These are phyloP conservation scores for Monosporascus sp. DNA, from an alignment of 2,329 filamentous ascomycete species.

Conservation along the genomic window DNA sequence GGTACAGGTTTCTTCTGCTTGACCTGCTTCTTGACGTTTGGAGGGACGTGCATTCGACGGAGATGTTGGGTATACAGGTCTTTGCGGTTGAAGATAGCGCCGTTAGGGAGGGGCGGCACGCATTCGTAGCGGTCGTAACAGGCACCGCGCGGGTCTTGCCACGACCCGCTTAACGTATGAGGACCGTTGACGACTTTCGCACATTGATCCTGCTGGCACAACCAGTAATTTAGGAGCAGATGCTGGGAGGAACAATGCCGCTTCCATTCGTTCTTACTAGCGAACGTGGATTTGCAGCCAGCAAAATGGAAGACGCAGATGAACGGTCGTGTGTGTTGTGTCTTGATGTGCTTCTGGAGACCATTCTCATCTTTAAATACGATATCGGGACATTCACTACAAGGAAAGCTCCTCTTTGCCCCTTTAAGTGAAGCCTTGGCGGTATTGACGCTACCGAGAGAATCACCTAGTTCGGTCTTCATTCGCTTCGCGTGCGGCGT, in stretches of 20 bases:
- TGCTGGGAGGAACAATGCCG: constrained; percentile 80
- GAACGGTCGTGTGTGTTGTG: constrained; percentile 58
- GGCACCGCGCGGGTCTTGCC: constrained; percentile 15
- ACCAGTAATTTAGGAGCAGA: constrained; percentile 67
- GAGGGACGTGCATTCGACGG: constrained; percentile 72
- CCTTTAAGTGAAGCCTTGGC: constrained; percentile 18
- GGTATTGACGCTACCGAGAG: constrained; percentile 6
- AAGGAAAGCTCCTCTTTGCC: constrained; percentile 23
- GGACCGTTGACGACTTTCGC: constrained; percentile 27
- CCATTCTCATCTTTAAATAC: constrained; percentile 41
- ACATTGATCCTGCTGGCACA: constrained; percentile 64
- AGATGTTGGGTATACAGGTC: constrained; percentile 88
- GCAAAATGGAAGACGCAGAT: constrained; percentile 75
- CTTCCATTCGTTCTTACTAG: constrained; percentile 93
- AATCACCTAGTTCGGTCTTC: constrained; percentile 16
- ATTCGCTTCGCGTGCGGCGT: constrained; percentile 16
- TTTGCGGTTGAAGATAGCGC: constrained; percentile 77
- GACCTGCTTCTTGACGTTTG: constrained; percentile 33
- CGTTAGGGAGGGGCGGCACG: constrained; percentile 42
- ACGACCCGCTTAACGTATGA: constrained; percentile 12
- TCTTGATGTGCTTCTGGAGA: constrained; percentile 47
- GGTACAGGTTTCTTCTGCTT: constrained; percentile 30
- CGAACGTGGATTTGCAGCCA: constrained; percentile 68
- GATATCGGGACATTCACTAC: constrained; percentile 31
- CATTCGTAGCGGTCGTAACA: constrained; percentile 6